Percentiles rank a stretch among this genome's conserved stretches.
Conservation (phyloP, 2,329 filamentous ascomycete species). For the Arthrobotrys musiformis region DNA sequence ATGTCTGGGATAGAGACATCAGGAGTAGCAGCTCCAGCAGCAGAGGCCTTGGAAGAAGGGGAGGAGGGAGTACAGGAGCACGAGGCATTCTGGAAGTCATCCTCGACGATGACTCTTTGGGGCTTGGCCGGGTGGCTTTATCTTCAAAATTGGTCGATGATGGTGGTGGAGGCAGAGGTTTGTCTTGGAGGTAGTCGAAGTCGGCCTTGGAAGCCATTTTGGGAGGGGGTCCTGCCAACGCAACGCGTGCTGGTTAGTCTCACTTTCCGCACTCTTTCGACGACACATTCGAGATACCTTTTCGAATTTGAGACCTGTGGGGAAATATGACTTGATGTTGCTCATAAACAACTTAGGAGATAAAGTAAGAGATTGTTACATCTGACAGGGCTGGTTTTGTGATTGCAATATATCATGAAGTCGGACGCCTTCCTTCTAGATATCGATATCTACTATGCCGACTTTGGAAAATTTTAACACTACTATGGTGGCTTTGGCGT, state of each 20-base stretch:
- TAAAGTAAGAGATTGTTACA: too few relatives aligned
- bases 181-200: not conserved
- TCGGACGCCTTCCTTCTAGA: too few relatives aligned
- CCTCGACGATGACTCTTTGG: not conserved
- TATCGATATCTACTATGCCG: too few relatives aligned
- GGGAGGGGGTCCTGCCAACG: not conserved
- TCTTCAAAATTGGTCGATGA: not conserved
- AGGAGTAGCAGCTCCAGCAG: not conserved
- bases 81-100: not conserved
- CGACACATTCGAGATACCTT: not conserved
- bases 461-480: too few relatives aligned
- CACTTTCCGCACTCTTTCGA: not conserved
- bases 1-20: slow-evolving; percentile 1
- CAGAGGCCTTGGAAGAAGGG: too few relatives aligned
- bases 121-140: not conserved
- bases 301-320: not conserved
- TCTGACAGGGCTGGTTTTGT: not conserved
- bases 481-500: too few relatives aligned
- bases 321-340: not conserved
- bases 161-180: not conserved
- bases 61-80: not conserved
- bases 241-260: not conserved
- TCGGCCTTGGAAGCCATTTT: not conserved
- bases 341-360: not conserved
- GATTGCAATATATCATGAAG: too few relatives aligned